phyloP scores from a whole-genome alignment of 2,329 filamentous ascomycete species.

The Pseudocercospora eumusae region DNA sequence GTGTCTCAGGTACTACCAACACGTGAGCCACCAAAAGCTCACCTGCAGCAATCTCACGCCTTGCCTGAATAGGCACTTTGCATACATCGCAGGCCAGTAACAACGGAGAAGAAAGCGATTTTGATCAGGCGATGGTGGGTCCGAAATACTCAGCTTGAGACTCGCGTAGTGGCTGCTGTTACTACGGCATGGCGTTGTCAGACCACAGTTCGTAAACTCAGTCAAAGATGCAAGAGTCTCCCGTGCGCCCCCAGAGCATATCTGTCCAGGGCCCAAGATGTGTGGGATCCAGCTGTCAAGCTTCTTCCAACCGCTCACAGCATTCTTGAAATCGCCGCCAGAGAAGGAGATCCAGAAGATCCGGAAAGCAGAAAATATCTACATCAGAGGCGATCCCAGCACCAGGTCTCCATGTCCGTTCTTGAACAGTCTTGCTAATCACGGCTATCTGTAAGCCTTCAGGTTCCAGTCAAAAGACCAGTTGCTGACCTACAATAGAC shows the following conservation, averaged over 20 bases:
- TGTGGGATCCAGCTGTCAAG: neutral
- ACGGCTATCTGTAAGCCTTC: constrained; percentile 38
- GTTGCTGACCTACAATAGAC: constrained; percentile 25
- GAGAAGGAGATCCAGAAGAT: neutral
- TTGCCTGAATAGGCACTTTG: neutral
- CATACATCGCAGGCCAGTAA: neutral
- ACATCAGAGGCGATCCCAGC: neutral
- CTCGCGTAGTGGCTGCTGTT: neutral
- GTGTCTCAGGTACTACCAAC: neutral
- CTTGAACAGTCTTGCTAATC: constrained; percentile 39
- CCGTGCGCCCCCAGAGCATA: neutral
- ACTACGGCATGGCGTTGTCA: neutral
- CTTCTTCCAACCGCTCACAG: neutral
- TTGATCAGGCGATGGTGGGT: neutral
- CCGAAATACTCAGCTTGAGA: neutral
- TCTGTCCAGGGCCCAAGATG: neutral
- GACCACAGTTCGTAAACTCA: neutral
- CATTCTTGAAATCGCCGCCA: neutral
- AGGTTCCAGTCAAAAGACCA: neutral
- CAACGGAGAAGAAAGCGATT: neutral
- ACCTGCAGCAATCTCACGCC: neutral
- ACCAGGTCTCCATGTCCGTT: constrained; percentile 33
- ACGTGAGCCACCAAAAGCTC: neutral
- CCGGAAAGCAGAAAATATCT: neutral
- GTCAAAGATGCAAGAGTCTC: neutral